Evolutionary conservation across 352 stramenopile genomes (phyloP).

Genomic region (Blastocystis sp.): DNA sequence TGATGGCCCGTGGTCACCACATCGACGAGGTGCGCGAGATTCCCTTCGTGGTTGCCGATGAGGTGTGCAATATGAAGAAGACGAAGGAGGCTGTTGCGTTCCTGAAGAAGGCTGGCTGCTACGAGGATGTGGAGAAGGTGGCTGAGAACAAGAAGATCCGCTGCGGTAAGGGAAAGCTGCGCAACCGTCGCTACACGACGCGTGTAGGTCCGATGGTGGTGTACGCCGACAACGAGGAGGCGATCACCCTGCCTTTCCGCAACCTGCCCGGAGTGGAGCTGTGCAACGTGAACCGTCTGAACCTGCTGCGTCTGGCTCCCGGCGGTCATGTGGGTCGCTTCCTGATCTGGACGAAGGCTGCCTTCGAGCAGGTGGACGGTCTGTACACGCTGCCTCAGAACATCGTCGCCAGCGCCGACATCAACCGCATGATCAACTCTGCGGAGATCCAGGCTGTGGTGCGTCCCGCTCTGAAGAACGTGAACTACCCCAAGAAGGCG

Average conservation of each 20-base stretch:
- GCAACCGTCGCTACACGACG: conserved; percentile 88
- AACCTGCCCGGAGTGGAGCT: conserved; percentile 94
- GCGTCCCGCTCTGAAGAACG: conserved; percentile 78
- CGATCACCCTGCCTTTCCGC: conserved; percentile 84
- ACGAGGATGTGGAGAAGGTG: conserved; percentile 88
- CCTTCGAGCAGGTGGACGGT: conserved; percentile 86
- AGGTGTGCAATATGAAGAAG: conserved; percentile 78
- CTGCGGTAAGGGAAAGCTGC: conserved; percentile 91
- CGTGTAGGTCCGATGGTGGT: conserved; percentile 88
- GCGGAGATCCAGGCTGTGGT: conserved; percentile 93
- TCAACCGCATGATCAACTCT: conserved; percentile 96
- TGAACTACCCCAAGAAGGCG: conserved; percentile 83
- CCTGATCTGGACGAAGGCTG: conserved; percentile 92
- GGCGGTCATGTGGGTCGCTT: conserved; percentile 96
- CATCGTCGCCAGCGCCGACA: conserved; percentile 90
- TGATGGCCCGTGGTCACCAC: conserved; percentile 90
- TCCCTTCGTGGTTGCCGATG: conserved; percentile 84
- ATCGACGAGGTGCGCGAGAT: conserved; percentile 92
- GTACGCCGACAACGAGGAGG: conserved; percentile 80
- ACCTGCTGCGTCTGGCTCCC: conserved; percentile 89
- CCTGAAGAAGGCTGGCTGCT: conserved; percentile 80
- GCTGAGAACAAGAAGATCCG: conserved; percentile 92
- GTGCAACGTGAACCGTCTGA: conserved; percentile 87
- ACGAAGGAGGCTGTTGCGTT: conserved; percentile 85
- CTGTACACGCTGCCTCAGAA: conserved; percentile 86